Evolutionary conservation across 306 rosid species (phyloP).

Genomic region (Lathyrus aphaca): DNA sequence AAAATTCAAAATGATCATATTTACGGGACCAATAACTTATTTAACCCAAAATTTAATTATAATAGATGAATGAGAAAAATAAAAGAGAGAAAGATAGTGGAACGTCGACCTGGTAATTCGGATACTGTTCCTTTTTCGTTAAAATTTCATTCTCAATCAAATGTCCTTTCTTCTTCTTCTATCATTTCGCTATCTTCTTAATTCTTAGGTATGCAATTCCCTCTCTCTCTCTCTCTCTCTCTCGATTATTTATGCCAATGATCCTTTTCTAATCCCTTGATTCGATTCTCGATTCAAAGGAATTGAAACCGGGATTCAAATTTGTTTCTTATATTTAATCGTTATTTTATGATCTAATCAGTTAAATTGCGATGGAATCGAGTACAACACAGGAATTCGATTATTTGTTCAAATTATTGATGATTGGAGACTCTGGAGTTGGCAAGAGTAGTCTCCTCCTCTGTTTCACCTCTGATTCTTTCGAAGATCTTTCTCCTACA

Average conservation of each 20-base stretch:
- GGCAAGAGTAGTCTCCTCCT: constrained; percentile 97
- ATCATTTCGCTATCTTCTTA: constrained; percentile 23
- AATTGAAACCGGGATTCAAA: constrained; percentile 1
- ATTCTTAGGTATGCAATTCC: constrained; percentile 32
- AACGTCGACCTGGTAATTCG: constrained; percentile 38
- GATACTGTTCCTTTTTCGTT: constrained; percentile 30
- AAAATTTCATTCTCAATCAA: not conserved
- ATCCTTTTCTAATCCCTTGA: constrained; percentile 4
- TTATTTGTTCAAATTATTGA: constrained; percentile 81
- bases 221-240: not conserved
- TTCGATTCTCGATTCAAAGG: not conserved
- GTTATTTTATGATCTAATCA: constrained; percentile 29
- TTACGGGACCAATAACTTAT: no score
- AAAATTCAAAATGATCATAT: no score
- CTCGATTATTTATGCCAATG: not conserved
- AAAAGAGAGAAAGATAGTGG: not conserved
- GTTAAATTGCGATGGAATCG: constrained; percentile 60
- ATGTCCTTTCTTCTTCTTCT: not conserved
- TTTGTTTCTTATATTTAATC: constrained; percentile 10
- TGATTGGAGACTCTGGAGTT: constrained; percentile 97
- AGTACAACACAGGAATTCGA: constrained; percentile 73
- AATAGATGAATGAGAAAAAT: no score
- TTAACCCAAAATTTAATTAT: no score
- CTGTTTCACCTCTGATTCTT: constrained; percentile 74
- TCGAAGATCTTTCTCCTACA: constrained; percentile 90